Percentiles rank a stretch among this genome's conserved stretches.
These are phyloP conservation scores for Jamesozyma lodderae DNA, from an alignment of 805 yeast genomes.

Conservation along the genomic window DNA sequence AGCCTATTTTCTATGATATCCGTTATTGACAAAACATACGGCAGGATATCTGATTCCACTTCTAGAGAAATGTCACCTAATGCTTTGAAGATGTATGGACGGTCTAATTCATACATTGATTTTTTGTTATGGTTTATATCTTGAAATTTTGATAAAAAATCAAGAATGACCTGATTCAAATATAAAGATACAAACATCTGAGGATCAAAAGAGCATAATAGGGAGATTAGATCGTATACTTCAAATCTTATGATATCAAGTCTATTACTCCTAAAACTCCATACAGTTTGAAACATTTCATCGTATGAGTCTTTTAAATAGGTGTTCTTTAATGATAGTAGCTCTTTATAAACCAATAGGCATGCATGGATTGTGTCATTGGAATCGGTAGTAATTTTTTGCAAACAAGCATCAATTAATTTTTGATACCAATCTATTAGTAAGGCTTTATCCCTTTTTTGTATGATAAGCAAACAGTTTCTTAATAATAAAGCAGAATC, in stretches of 20 bases:
- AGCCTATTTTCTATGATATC: conserved; percentile 74
- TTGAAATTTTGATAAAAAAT: conserved; percentile 66
- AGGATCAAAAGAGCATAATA: conserved; percentile 66
- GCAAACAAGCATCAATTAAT: conserved; percentile 54
- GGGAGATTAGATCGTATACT: conserved; percentile 67
- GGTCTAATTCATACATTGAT: conserved; percentile 34
- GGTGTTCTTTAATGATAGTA: conserved; percentile 61
- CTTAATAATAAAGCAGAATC: conserved; percentile 76
- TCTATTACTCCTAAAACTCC: conserved; percentile 64
- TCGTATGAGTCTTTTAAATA: conserved; percentile 61
- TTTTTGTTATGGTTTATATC: conserved; percentile 36
- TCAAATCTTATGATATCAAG: conserved; percentile 65
- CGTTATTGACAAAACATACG: conserved; percentile 73
- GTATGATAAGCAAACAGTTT: conserved; percentile 63
- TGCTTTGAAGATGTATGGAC: conserved; percentile 59
- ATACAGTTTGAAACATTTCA: conserved; percentile 64
- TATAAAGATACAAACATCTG: conserved; percentile 67
- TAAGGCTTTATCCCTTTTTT: conserved; percentile 63
- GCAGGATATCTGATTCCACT: conserved; percentile 73
- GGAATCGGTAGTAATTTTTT: conserved; percentile 38
- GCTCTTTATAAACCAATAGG: conserved; percentile 64
- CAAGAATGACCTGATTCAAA: conserved; percentile 68
- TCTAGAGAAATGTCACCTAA: conserved; percentile 68
- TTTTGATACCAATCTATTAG: conserved; percentile 64
- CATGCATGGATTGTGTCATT: conserved; percentile 75